These are phyloP conservation scores for Hyaloscypha bicolor DNA, from an alignment of 495 filamentous ascomycete species.

Conservation along the genomic window DNA sequence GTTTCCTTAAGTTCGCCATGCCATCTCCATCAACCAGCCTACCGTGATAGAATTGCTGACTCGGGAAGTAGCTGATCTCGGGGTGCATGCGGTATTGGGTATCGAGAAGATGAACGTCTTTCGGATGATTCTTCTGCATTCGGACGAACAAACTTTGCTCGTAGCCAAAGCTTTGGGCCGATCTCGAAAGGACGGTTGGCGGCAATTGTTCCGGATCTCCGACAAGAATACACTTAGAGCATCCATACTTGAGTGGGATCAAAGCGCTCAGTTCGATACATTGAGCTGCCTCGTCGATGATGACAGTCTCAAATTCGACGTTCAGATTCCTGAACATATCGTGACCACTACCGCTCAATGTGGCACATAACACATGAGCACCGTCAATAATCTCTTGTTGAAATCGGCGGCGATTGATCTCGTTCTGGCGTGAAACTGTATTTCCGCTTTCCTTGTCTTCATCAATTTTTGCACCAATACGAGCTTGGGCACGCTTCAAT, in stretches of 20 bases:
- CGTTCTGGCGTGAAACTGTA: slow-evolving; percentile 72
- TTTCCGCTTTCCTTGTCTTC: slow-evolving; percentile 82
- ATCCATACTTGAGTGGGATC: slow-evolving; percentile 96
- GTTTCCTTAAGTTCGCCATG: slow-evolving; percentile 73
- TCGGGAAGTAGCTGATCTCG: slow-evolving; percentile 88
- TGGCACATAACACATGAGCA: slow-evolving; percentile 92
- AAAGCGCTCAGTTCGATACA: slow-evolving; percentile 96
- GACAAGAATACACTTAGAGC: slow-evolving; percentile 94
- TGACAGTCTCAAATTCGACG: slow-evolving; percentile 96
- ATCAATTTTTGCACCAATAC: slow-evolving; percentile 79
- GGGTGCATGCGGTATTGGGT: slow-evolving; percentile 99
- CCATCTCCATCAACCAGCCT: slow-evolving; percentile 79
- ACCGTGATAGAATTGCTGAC: slow-evolving; percentile 87
- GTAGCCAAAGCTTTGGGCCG: slow-evolving; percentile 90
- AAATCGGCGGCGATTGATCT: slow-evolving; percentile 78
- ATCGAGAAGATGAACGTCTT: slow-evolving; percentile 91
- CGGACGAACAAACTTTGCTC: slow-evolving; percentile 98
- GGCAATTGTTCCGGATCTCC: slow-evolving; percentile 97
- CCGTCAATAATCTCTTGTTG: slow-evolving; percentile 90
- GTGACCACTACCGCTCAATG: slow-evolving; percentile 92
- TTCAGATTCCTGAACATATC: slow-evolving; percentile 95
- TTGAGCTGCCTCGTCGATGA: slow-evolving; percentile 98
- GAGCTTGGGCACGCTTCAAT: slow-evolving; percentile 71
- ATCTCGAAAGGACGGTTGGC: slow-evolving; percentile 91
- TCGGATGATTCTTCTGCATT: slow-evolving; percentile 90